phyloP scores from a whole-genome alignment of 192 early-diverging fungal species.

The Mortierella alpina region DNA sequence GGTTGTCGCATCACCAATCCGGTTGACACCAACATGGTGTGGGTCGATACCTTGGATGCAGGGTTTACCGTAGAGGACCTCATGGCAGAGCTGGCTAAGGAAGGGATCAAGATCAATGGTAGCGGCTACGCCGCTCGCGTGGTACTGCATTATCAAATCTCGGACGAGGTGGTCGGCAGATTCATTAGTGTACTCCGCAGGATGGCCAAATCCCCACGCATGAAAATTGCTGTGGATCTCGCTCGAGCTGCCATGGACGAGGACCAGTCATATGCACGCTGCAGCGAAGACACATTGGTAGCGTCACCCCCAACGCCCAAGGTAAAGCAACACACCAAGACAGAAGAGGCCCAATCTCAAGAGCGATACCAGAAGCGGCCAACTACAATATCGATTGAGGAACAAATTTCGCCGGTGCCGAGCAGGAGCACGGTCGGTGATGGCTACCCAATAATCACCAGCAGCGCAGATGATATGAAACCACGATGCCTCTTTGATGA shows the following conservation, averaged over 20 bases:
- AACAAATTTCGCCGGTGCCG: too few relatives aligned
- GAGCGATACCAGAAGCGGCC: too few relatives aligned
- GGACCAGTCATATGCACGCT: conserved; percentile 1
- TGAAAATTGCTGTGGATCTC: conserved; percentile 27
- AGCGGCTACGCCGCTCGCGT: conserved; percentile 58
- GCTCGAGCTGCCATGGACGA: conserved; percentile 13
- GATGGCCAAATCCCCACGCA: conserved; percentile 20
- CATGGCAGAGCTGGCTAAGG: conserved; percentile 48
- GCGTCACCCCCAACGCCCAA: neutral
- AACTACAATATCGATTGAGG: too few relatives aligned
- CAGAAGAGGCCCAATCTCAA: too few relatives aligned
- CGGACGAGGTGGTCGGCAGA: conserved; percentile 59
- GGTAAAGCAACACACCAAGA: neutral
- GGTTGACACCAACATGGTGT: conserved; percentile 91
- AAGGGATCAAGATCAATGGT: conserved; percentile 68
- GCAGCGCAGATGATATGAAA: neutral
- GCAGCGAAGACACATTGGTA: neutral
- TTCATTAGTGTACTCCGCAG: conserved; percentile 52
- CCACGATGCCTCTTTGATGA: conserved; percentile 25
- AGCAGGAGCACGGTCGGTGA: too few relatives aligned
- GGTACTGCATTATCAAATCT: conserved; percentile 79
- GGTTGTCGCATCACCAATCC: conserved; percentile 74
- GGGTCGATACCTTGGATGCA: conserved; percentile 63
- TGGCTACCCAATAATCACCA: neutral
- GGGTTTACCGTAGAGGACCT: conserved; percentile 63